Conservation (phyloP, 2,329 filamentous ascomycete species). For the Verticillium alfalfae region DNA sequence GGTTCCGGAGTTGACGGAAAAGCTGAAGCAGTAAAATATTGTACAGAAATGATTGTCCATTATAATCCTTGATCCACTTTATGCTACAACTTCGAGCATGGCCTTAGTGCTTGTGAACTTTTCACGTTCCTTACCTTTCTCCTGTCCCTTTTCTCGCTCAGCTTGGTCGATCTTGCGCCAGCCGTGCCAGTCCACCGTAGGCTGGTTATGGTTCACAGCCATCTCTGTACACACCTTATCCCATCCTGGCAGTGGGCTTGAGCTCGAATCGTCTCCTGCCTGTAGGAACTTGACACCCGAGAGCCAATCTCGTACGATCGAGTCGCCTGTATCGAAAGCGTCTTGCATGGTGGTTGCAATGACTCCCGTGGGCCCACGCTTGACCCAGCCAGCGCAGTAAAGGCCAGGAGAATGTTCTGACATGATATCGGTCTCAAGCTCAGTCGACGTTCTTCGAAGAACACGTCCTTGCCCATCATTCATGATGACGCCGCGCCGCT, state of each 20-base stretch:
- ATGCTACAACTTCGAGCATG: slow-evolving; percentile 38
- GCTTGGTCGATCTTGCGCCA: slow-evolving; percentile 79
- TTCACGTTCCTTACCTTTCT: slow-evolving; percentile 71
- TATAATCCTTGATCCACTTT: background rate
- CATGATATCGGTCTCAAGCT: slow-evolving; percentile 21
- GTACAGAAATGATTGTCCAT: background rate
- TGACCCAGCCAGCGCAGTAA: slow-evolving; percentile 96
- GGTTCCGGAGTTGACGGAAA: slow-evolving; percentile 93
- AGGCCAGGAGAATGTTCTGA: slow-evolving; percentile 57
- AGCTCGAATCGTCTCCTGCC: background rate
- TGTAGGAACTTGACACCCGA: slow-evolving; percentile 33
- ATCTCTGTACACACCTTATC: slow-evolving; percentile 63
- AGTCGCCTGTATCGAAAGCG: slow-evolving; percentile 83
- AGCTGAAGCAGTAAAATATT: slow-evolving; percentile 57
- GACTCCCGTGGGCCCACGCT: slow-evolving; percentile 87
- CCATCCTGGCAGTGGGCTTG: slow-evolving; percentile 55
- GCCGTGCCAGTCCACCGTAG: slow-evolving; percentile 72
- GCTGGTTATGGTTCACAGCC: slow-evolving; percentile 42
- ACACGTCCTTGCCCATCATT: slow-evolving; percentile 80
- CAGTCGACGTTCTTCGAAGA: slow-evolving; percentile 22
- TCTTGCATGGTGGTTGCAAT: slow-evolving; percentile 96
- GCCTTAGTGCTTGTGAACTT: slow-evolving; percentile 54
- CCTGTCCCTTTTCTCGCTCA: slow-evolving; percentile 63
- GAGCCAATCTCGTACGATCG: slow-evolving; percentile 73
- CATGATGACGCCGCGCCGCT: slow-evolving; percentile 65